Evolutionary conservation across 2,329 filamentous ascomycete genomes (phyloP).

Genomic region (Pezicula rhizophila): DNA sequence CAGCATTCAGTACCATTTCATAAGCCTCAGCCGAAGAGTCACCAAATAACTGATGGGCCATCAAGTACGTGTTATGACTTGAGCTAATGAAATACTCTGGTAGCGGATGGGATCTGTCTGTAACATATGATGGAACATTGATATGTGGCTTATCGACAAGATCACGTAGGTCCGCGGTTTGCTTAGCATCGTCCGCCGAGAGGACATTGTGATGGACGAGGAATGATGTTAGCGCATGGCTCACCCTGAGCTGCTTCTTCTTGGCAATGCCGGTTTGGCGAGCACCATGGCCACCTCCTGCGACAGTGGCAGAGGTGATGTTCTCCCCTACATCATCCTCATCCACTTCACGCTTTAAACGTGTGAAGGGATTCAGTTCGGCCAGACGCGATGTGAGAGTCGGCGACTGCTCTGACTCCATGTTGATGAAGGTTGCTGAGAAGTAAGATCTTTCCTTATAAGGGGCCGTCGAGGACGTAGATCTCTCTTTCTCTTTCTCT

Average conservation of each 20-base stretch:
- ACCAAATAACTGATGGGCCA: constrained; percentile 64
- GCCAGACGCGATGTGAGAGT: background rate
- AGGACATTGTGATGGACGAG: constrained; percentile 48
- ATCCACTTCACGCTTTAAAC: background rate
- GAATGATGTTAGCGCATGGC: constrained; percentile 49
- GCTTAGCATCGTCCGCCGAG: constrained; percentile 39
- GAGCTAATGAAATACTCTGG: constrained; percentile 69
- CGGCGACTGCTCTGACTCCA: background rate
- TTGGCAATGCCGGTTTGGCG: constrained; percentile 37
- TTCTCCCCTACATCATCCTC: background rate
- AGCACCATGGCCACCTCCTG: constrained; percentile 16
- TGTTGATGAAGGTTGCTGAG: too few relatives aligned
- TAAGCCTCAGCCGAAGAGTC: constrained; percentile 57
- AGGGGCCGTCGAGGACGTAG: too few relatives aligned
- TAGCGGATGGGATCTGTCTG: constrained; percentile 53
- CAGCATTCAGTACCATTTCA: constrained; percentile 53
- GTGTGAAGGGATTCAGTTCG: background rate
- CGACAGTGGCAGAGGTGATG: constrained; percentile 3
- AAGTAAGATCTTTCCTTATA: too few relatives aligned
- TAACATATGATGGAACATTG: constrained; percentile 45
- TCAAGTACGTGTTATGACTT: constrained; percentile 67
- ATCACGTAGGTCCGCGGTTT: constrained; percentile 38
- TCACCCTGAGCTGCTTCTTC: constrained; percentile 48
- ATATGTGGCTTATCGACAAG: constrained; percentile 54
- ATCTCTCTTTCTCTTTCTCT: too few relatives aligned